These are phyloP conservation scores for Plasmodium cynomolgi DNA, from an alignment of 169 alveolate species.

Conservation along the genomic window DNA sequence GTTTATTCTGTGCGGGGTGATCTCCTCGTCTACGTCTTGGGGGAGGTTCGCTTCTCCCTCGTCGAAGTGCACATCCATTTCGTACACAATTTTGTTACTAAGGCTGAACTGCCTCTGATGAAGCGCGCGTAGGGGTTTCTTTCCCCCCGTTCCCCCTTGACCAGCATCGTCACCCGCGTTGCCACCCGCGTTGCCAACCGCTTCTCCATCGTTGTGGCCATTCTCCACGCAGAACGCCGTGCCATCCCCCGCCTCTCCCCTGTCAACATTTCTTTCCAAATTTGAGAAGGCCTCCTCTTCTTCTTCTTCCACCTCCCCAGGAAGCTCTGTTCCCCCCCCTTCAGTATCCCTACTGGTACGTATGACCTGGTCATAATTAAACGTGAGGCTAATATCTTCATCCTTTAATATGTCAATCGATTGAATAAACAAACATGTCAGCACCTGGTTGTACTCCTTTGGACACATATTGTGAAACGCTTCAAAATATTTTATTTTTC, in stretches of 20 bases:
- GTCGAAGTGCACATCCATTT: constrained; percentile 39
- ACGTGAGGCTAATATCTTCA: constrained; percentile 63
- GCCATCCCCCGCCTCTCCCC: neutral
- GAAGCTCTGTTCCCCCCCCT: neutral
- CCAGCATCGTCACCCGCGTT: neutral
- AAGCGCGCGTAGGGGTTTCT: neutral
- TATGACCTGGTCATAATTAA: constrained; percentile 51
- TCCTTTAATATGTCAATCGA: constrained; percentile 48
- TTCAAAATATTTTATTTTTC: constrained; percentile 65
- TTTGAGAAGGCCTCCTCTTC: neutral
- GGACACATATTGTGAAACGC: constrained; percentile 55
- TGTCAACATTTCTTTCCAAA: neutral
- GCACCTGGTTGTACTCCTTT: constrained; percentile 27
- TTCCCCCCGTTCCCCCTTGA: neutral
- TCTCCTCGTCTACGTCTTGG: neutral
- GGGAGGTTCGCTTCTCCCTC: neutral
- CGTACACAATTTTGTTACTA: constrained; percentile 33
- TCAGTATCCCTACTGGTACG: constrained; percentile 7
- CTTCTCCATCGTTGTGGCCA: neutral
- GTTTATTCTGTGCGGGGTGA: neutral
- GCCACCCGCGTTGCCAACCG: neutral
- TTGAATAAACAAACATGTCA: constrained; percentile 67
- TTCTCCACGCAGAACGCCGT: neutral
- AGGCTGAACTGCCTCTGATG: neutral
- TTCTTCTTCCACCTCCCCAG: neutral